Evolutionary conservation across 495 filamentous ascomycete genomes (phyloP), one percentile per base, ranked within the genome.

Genomic region (Acidomyces sp.): DNA sequence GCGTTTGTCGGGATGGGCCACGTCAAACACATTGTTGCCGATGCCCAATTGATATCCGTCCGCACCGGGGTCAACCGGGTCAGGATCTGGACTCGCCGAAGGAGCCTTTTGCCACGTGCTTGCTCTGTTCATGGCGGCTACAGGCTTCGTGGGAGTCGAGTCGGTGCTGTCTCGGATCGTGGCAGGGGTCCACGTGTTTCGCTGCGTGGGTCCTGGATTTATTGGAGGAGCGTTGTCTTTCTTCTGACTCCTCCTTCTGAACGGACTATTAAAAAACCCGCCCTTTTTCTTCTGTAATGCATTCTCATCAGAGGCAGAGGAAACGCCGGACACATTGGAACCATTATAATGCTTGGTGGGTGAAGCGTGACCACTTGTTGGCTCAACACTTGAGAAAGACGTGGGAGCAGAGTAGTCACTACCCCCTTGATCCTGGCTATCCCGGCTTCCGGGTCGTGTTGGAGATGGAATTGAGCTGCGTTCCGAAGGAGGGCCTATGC

Each of bases 11-110:
- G 85, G 81, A 4, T 82, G 81, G n/a, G 83, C 81, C 6, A 99
- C 87, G 51, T 93, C 78, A 61, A 99, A 96, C 18, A 96, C 86
- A 51, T 96, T 99, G 53, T 85, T 80, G 6, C 92, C 92, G 13
- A 99, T 74, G 57, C 94, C 94, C n/a, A 99, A 69, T 33, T 93
- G 88, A 54, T 95, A 78, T n/a, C n/a, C n/a, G 59, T 81, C 93
- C 32, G 92, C 82, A 26, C 87, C 74, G 24, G 92, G 87, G 57
- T 94, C 88, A 21, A 88, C 85, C 2, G 86, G 90, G 36, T 99
- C 92, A 1, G 86, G 84, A 53, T 80, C 79, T n/a, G 62, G 61
- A 34, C 66, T 67, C n/a, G 50, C 36, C n/a, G 46, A 49, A 1
- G 51, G 55, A 29, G 43, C 33, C 27, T 48, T 48, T 25, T 46